Evolutionary conservation across 2,329 filamentous ascomycete species (phyloP), one percentile per base, ranked within the genome.

Genomic region (Coniochaeta prunicola): DNA sequence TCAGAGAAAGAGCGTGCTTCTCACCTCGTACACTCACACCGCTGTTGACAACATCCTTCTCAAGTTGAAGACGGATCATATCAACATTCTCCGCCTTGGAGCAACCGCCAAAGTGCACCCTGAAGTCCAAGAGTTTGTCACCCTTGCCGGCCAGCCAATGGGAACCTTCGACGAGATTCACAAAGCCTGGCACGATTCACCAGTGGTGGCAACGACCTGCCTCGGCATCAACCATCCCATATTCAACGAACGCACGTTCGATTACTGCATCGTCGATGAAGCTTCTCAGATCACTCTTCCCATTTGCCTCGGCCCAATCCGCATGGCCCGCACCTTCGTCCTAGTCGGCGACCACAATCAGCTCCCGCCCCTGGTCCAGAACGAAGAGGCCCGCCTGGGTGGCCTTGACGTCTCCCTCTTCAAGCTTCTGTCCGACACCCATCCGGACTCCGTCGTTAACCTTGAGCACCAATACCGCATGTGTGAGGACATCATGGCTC

Each of bases 241-340:
- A 9, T 97, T 99, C 74, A 88, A 84, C 59, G 89, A 93, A 68
- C 88, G 94, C 4, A 86, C 88, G 0, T 99, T 99, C 65, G 94
- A 99, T 73, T 97, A 97, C 70, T 99, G 94, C 69, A 97, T 99
- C 62, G 93, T 99, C 4, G 94, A 99, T 64, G 94, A 99, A 73
- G 94, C 94, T 0, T 97, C 92, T 2, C 94, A 99, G 68, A 97
- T 99, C 69, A 99, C 94, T 0, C 77, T 99, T 21, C 94, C 94
- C 0, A 93, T 97, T 21, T 97, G 94, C 64, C 79, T 97, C 0
- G 94, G 94, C 0, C 94, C 94, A 0, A 96, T 99, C 65, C 86
- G 94, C 12, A 90, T 97, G 84, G 92, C 94, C 5, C 85, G 85
- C 56, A 96, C 89, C 0, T 99, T 99, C 72, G 90, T 99, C 19